Evolutionary conservation across 1,284 basidiomycete genomes (phyloP), one percentile per base, ranked within the genome.

Genomic region (Volvariella surrecta): DNA sequence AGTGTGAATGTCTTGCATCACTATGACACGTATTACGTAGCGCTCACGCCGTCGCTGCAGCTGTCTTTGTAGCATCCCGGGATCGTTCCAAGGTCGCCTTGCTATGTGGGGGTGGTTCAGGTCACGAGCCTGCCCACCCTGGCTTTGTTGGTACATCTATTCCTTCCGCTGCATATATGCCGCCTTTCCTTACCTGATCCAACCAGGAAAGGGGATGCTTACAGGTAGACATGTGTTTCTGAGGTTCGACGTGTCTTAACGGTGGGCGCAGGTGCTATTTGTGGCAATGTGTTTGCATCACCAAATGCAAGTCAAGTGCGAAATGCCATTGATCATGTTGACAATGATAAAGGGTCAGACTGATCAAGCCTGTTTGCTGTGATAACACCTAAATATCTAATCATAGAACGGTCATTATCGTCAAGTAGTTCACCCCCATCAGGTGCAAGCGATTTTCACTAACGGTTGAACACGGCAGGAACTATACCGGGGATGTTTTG

Each of bases 401-500:
- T 28, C n/a, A 6, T 48, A 88, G 85, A 15, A 86, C 82, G 1
- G 63, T 91, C 34, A 86, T 92, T 48, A 78, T 93, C 50, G 88
- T 93, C 50, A 94, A 90, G 87, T 89, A 65, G 48, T 15, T 31
- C 32, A 18, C 21, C 39, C 24, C 16, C 37, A 30, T 20, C 34
- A 37, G 10, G 6, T 6, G 11, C 11, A 11, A 28, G 6, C 6
- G 24, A 28, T 6, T 11, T 28, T 28, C 6, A 40, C 39, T 21
- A 34, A 37, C 28, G 38, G 9, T 9, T n/a, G 16, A 15, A 22
- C 37, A 39, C 16, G 13, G 20, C 41, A 87, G 82, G 57, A 89
- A 88, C 52, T 89, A 89, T 58, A 93, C 90, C 0, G 89, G 90
- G 20, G 91, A 96, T 55, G 79, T 94, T 11, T 75, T 97, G 40